A percentile compares a stretch with the other conserved stretches of the same genome.
Conservation (phyloP, 305 asterid genomes). For the Plantago coronopus region DNA sequence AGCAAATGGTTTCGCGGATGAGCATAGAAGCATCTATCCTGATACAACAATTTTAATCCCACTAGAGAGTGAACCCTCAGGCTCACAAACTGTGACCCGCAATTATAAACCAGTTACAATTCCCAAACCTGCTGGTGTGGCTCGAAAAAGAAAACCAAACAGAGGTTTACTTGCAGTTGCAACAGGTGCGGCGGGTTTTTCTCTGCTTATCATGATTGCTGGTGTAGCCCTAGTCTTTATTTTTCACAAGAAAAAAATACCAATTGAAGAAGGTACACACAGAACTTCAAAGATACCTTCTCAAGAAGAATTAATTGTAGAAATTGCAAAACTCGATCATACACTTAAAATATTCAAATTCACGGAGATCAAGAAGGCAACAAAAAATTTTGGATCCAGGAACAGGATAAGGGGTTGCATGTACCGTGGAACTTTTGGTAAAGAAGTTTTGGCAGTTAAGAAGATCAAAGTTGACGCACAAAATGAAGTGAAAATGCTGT, state of each 20-base stretch:
- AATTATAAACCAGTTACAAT: not conserved
- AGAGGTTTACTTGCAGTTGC: conserved; percentile 26
- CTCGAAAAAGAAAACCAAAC: conserved; percentile 24
- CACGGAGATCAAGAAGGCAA: conserved; percentile 45
- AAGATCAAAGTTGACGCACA: conserved; percentile 26
- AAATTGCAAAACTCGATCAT: conserved; percentile 46
- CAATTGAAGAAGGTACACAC: conserved; percentile 4
- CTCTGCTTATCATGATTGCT: conserved; percentile 29
- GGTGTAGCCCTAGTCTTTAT: conserved; percentile 22
- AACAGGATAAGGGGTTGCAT: conserved; percentile 38
- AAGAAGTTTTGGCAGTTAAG: conserved; percentile 40
- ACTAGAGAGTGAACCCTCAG: conserved; percentile 34
- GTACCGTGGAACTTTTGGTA: conserved; percentile 40
- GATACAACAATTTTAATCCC: conserved; percentile 56
- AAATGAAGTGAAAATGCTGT: conserved; percentile 43
- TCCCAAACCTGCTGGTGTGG: conserved; percentile 19
- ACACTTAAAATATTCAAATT: conserved; percentile 36
- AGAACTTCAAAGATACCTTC: conserved; percentile 7
- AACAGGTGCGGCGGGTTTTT: conserved; percentile 30
- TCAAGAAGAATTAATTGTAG: conserved; percentile 41
- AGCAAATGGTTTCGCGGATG: conserved; percentile 37
- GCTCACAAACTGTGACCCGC: conserved; percentile 20
- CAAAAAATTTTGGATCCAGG: conserved; percentile 34
- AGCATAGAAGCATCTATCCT: conserved; percentile 32
- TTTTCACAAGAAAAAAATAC: conserved; percentile 24